Conservation (phyloP, 495 filamentous ascomycete species). For the Tuber indicum region DNA sequence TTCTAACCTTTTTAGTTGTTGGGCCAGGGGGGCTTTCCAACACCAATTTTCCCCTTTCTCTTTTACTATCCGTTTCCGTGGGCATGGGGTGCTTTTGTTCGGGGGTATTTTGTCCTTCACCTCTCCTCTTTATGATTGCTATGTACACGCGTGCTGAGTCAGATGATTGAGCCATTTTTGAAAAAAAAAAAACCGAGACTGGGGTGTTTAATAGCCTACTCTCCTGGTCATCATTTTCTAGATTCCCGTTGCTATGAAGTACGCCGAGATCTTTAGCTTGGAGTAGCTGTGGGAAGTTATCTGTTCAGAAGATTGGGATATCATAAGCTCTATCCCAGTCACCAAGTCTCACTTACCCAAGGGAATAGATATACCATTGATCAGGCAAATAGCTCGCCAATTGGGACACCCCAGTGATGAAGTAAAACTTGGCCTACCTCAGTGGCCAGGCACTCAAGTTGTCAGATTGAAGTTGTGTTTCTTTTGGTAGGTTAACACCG, state of each 20-base stretch:
- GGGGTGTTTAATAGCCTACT: constrained; percentile 7
- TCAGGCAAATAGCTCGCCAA: not conserved
- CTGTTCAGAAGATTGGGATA: not conserved
- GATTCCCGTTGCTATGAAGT: not conserved
- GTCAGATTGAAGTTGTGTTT: not conserved
- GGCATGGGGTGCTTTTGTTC: not conserved
- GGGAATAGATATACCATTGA: not conserved
- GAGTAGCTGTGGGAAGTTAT: not conserved
- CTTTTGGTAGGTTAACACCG: not conserved
- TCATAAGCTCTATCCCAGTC: not conserved
- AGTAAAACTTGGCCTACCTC: not conserved
- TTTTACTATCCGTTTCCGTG: not conserved
- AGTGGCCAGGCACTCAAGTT: not conserved
- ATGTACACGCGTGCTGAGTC: not conserved
- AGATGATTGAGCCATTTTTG: constrained; percentile 5
- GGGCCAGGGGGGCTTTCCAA: not conserved
- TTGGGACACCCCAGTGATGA: not conserved
- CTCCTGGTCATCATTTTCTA: constrained; percentile 8
- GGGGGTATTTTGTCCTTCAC: not conserved
- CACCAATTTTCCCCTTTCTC: not conserved
- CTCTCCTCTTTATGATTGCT: not conserved
- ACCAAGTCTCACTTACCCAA: not conserved
- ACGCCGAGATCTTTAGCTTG: not conserved
- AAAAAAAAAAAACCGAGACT: not conserved
- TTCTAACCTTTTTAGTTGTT: not conserved